Evolutionary conservation across 345 rosid genomes (phyloP).

Genomic region (Rubroshorea leprosula): DNA sequence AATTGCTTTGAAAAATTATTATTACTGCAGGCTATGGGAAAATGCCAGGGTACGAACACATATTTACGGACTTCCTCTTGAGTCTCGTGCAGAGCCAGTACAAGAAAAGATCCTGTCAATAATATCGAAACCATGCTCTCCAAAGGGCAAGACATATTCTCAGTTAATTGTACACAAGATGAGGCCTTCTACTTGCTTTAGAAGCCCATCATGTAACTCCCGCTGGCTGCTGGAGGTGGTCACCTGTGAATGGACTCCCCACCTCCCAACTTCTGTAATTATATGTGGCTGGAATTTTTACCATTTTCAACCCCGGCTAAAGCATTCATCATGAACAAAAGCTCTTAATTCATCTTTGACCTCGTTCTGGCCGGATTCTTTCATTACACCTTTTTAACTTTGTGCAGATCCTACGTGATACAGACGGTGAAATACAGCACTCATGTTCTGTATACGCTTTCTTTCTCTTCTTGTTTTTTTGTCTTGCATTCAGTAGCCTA

Average conservation of each 20-base stretch:
- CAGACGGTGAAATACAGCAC: too few relatives aligned
- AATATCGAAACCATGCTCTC: not conserved
- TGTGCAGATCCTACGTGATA: not conserved
- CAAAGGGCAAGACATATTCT: not conserved
- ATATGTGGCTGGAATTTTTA: not conserved
- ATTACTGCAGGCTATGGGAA: slow-evolving; percentile 62
- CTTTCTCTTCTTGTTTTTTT: not conserved
- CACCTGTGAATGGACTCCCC: slow-evolving; percentile 9
- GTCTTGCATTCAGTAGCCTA: not conserved
- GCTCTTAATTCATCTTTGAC: too few relatives aligned
- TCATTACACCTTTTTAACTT: too few relatives aligned
- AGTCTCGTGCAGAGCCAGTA: slow-evolving; percentile 49
- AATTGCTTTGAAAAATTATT: not conserved
- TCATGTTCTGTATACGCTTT: too few relatives aligned
- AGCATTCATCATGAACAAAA: not conserved
- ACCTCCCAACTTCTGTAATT: slow-evolving; percentile 17
- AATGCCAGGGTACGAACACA: slow-evolving; percentile 78
- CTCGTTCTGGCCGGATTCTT: too few relatives aligned
- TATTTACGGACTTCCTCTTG: slow-evolving; percentile 70
- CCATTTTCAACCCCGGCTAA: not conserved
- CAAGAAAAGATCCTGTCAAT: slow-evolving; percentile 30
- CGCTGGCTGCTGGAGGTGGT: slow-evolving; percentile 18
- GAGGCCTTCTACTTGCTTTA: not conserved
- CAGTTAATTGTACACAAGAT: slow-evolving; percentile 14
- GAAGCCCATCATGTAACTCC: slow-evolving; percentile 11